Evolutionary conservation across 2,329 filamentous ascomycete species (phyloP).

Genomic region (Fusarium stilboides): DNA sequence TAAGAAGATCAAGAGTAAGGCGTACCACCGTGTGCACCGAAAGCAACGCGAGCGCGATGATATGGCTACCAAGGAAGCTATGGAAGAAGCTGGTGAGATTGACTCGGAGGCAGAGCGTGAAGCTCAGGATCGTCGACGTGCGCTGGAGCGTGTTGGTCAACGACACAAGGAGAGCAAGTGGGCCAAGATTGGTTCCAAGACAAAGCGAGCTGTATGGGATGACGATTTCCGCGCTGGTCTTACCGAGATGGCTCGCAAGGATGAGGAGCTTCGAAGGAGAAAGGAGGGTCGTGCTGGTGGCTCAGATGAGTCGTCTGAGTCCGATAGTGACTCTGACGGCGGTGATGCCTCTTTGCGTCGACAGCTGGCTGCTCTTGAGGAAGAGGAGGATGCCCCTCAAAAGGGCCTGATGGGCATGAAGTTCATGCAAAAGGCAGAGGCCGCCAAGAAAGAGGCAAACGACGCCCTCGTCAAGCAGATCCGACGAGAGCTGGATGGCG

Average conservation of each 20-base stretch:
- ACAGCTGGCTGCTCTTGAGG: constrained; percentile 61
- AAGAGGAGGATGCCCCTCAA: constrained; percentile 67
- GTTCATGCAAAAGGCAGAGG: constrained; percentile 94
- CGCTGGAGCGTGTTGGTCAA: constrained; percentile 87
- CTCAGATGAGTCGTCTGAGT: constrained; percentile 68
- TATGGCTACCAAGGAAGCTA: constrained; percentile 66
- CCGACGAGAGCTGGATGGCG: constrained; percentile 78
- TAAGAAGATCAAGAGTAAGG: constrained; percentile 99
- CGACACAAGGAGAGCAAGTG: constrained; percentile 92
- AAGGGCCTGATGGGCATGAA: constrained; percentile 86
- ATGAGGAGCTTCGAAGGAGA: constrained; percentile 84
- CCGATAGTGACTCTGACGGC: constrained; percentile 70
- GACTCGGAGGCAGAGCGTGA: constrained; percentile 78
- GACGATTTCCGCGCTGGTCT: constrained; percentile 85
- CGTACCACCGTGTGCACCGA: constrained; percentile 91
- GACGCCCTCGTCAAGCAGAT: constrained; percentile 81
- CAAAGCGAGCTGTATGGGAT: constrained; percentile 88
- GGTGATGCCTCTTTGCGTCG: constrained; percentile 68
- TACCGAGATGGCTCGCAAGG: constrained; percentile 84
- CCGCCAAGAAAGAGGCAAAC: constrained; percentile 82
- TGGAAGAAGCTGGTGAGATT: constrained; percentile 71
- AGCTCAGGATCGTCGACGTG: constrained; percentile 79
- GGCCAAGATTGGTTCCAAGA: constrained; percentile 87
- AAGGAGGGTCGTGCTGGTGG: constrained; percentile 78
- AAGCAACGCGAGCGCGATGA: constrained; percentile 75